phyloP scores from a whole-genome alignment of 140 eudicot species.

The Oenanthe javanica region DNA sequence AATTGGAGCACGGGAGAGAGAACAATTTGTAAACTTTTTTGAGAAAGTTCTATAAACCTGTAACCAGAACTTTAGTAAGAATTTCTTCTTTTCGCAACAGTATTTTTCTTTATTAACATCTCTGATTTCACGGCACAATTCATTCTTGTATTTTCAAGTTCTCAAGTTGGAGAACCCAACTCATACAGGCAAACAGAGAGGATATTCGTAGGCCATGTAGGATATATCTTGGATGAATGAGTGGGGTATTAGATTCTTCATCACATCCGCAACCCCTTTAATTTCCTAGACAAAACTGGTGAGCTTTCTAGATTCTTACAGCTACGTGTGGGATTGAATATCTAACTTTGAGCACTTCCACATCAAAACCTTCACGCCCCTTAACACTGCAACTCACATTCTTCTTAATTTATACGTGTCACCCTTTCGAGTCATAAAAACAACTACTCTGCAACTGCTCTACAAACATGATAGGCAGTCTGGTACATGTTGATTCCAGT shows the following conservation, averaged over 20 bases:
- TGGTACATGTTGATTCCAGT: not conserved
- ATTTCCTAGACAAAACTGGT: not conserved
- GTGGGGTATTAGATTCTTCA: not conserved
- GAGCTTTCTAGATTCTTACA: not conserved
- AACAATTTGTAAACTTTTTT: too few species aligned
- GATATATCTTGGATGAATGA: not conserved
- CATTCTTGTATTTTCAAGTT: too few species aligned
- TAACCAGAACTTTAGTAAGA: too few species aligned
- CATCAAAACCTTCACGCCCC: slow-evolving; percentile 1
- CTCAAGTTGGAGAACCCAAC: not conserved
- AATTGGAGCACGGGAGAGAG: too few species aligned
- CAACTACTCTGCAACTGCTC: not conserved
- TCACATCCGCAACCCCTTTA: not conserved
- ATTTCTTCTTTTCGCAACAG: too few species aligned
- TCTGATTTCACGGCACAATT: too few species aligned
- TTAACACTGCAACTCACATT: not conserved
- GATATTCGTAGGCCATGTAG: not conserved
- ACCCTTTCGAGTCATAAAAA: not conserved
- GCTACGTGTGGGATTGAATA: slow-evolving; percentile 1
- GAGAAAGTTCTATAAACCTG: too few species aligned
- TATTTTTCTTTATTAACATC: too few species aligned
- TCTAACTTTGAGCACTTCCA: not conserved
- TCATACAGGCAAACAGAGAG: not conserved
- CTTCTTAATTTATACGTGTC: not conserved
- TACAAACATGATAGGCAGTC: not conserved